These are phyloP conservation scores for Penicillium italicum DNA, from an alignment of 2,329 filamentous ascomycete genomes.

Conservation along the genomic window DNA sequence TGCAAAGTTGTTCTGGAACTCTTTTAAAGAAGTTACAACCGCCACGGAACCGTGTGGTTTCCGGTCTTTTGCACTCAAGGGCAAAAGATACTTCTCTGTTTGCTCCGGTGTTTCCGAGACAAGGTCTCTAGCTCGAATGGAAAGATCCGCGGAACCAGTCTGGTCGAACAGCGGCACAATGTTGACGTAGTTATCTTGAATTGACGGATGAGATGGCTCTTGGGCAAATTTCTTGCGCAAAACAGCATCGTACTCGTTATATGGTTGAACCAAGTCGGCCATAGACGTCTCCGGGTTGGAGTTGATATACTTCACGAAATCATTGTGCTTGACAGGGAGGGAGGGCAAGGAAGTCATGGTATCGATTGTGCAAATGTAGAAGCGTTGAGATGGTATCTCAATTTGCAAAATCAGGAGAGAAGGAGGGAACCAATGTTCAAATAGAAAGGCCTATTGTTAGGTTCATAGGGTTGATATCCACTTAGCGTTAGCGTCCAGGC, in stretches of 20 bases:
- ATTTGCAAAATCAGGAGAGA: neutral
- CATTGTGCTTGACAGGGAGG: slow-evolving; percentile 27
- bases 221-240: slow-evolving; percentile 40
- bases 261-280: slow-evolving; percentile 32
- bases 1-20: slow-evolving; percentile 75
- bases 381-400: neutral
- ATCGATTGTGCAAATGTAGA: neutral
- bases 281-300: slow-evolving; percentile 27
- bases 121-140: slow-evolving; percentile 34
- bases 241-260: slow-evolving; percentile 36
- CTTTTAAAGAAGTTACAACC: slow-evolving; percentile 61
- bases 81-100: slow-evolving; percentile 36
- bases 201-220: slow-evolving; percentile 31
- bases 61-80: slow-evolving; percentile 51
- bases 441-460: neutral
- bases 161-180: slow-evolving; percentile 35
- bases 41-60: slow-evolving; percentile 62
- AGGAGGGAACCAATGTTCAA: too few relatives aligned
- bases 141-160: slow-evolving; percentile 23
- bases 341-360: slow-evolving; percentile 22
- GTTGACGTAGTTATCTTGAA: slow-evolving; percentile 32
- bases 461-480: neutral
- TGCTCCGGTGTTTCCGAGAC: slow-evolving; percentile 27
- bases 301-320: slow-evolving; percentile 28
- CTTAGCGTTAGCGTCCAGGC: neutral